phyloP scores from a whole-genome alignment of 2,329 filamentous ascomycete genomes.

The Colletotrichum lindemuthianum region DNA sequence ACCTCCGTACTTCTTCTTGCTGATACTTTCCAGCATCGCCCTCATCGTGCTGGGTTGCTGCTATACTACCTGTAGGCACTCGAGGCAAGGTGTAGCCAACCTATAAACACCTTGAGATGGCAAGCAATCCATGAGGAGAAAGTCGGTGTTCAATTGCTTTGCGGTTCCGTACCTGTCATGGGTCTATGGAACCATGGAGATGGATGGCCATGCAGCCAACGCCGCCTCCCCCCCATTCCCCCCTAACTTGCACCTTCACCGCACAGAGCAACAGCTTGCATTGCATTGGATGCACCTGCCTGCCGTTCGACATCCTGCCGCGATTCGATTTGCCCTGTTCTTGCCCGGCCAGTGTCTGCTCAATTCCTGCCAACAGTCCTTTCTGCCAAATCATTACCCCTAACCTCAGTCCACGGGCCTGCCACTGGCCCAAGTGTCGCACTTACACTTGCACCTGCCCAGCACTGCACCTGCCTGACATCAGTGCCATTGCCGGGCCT shows the following conservation, averaged over 20 bases:
- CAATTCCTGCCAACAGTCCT: not conserved
- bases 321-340: not conserved
- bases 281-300: constrained; percentile 26
- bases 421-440: constrained; percentile 4
- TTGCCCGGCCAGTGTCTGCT: not conserved
- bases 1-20: too few relatives aligned
- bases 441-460: constrained; percentile 10
- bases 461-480: not conserved
- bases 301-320: constrained; percentile 9
- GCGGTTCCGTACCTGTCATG: too few relatives aligned
- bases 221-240: not conserved
- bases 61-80: too few relatives aligned
- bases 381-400: not conserved
- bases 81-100: too few relatives aligned
- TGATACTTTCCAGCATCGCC: too few relatives aligned
- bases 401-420: not conserved
- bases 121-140: too few relatives aligned
- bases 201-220: too few relatives aligned
- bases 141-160: too few relatives aligned
- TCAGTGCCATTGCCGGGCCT: not conserved
- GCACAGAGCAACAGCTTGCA: constrained; percentile 28
- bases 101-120: too few relatives aligned
- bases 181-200: too few relatives aligned
- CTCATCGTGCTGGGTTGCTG: too few relatives aligned
- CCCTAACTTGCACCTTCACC: constrained; percentile 7